Evolutionary conservation across 768 basidiomycete species (phyloP).

Genomic region (Rhizopogon vinicolor): DNA sequence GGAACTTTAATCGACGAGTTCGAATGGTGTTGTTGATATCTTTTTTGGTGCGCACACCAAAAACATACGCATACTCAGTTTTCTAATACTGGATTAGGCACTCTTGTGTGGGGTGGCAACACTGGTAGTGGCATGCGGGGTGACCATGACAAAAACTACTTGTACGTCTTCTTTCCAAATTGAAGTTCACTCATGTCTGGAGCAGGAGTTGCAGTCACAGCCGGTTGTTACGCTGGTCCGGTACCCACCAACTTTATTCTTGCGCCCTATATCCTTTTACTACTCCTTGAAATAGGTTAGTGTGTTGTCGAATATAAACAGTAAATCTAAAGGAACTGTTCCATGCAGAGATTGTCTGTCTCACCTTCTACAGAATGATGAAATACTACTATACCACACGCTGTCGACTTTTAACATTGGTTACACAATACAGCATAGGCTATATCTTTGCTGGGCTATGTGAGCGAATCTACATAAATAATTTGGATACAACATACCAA

Average conservation of each 20-base stretch:
- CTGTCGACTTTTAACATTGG: background rate
- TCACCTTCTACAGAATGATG: background rate
- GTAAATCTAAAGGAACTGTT: background rate
- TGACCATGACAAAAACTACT: background rate
- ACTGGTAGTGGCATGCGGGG: background rate
- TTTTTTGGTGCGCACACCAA: background rate
- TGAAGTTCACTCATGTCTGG: background rate
- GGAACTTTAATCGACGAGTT: background rate
- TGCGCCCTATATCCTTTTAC: background rate
- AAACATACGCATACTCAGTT: background rate
- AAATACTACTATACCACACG: background rate
- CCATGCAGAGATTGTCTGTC: background rate
- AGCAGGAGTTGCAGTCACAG: background rate
- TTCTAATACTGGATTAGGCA: background rate
- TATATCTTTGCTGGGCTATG: background rate
- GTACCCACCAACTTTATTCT: background rate
- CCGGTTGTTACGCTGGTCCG: background rate
- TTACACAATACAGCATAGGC: background rate
- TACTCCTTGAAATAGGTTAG: background rate
- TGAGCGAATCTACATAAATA: background rate
- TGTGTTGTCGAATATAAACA: background rate
- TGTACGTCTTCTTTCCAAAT: background rate
- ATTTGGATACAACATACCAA: background rate
- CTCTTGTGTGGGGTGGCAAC: background rate
- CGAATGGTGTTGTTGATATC: background rate